phyloP scores from a whole-genome alignment of 305 asterid species.

The Striga hermonthica region DNA sequence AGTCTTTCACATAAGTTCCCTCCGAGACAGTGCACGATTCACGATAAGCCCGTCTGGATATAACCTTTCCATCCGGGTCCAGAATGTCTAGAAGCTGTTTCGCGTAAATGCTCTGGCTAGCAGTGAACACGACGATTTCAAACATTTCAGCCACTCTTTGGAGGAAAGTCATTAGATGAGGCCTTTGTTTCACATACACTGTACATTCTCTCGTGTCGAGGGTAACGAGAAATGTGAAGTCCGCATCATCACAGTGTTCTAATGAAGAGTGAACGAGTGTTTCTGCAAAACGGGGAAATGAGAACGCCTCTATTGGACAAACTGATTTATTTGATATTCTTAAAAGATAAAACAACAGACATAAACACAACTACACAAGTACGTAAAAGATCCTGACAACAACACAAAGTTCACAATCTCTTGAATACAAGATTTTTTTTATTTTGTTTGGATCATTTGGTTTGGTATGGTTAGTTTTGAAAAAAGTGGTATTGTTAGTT shows the following conservation, averaged over 20 bases:
- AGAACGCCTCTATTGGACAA: conserved; percentile 26
- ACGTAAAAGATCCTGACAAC: not conserved
- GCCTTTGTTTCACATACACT: conserved; percentile 87
- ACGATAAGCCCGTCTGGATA: conserved; percentile 82
- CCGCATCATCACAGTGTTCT: conserved; percentile 74
- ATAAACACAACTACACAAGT: not conserved
- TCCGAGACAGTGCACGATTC: conserved; percentile 81
- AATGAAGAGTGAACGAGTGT: conserved; percentile 87
- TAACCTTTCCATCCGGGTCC: conserved; percentile 78
- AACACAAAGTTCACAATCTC: not conserved
- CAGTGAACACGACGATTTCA: conserved; percentile 81
- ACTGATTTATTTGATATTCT: conserved; percentile 26
- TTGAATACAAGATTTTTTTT: no score
- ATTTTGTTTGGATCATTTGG: no score
- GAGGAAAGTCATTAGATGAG: conserved; percentile 20
- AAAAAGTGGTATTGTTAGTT: no score
- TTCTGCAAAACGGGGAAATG: conserved; percentile 56
- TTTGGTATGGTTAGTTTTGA: no score
- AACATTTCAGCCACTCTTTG: conserved; percentile 45
- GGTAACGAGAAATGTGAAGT: conserved; percentile 83
- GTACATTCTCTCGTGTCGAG: conserved; percentile 79
- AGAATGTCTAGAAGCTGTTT: conserved; percentile 77
- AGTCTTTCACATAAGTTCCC: conserved; percentile 76
- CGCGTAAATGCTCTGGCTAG: conserved; percentile 93
- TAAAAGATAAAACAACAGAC: conserved; percentile 17